Conservation (phyloP, 345 rosid genomes). For the Rhodomyrtus tomentosa region DNA sequence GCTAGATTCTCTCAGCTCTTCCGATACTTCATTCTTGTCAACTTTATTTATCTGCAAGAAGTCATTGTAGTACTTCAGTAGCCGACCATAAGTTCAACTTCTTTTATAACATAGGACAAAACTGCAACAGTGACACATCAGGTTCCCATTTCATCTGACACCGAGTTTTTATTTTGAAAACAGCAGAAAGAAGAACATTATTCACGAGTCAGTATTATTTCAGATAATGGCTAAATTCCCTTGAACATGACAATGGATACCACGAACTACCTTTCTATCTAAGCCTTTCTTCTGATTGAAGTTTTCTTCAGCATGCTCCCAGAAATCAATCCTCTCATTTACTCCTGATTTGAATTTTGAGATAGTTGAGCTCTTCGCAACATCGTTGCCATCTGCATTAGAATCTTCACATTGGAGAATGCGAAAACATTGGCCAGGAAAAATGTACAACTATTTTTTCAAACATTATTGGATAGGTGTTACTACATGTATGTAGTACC, state of each 20-base stretch:
- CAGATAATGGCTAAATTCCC: background rate
- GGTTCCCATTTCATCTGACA: background rate
- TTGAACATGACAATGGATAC: background rate
- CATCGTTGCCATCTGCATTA: conserved; percentile 37
- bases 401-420: conserved; percentile 1
- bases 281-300: conserved; percentile 29
- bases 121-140: background rate
- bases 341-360: conserved; percentile 42
- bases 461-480: background rate
- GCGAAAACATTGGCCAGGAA: background rate
- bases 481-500: no score
- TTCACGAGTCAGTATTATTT: background rate
- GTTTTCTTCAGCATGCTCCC: conserved; percentile 67
- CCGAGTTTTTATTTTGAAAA: background rate
- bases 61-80: background rate
- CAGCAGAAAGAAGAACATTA: background rate
- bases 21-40: conserved; percentile 57
- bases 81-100: background rate
- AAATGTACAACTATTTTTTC: background rate
- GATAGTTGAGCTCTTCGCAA: conserved; percentile 23
- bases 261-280: conserved; percentile 41
- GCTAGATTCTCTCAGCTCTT: conserved; percentile 56
- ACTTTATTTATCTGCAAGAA: conserved; percentile 37
- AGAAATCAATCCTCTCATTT: conserved; percentile 46
- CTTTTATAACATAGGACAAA: background rate